Evolutionary conservation across 345 rosid genomes (phyloP), one percentile per base, ranked within the genome.

Genomic region (Geranium brycei): DNA sequence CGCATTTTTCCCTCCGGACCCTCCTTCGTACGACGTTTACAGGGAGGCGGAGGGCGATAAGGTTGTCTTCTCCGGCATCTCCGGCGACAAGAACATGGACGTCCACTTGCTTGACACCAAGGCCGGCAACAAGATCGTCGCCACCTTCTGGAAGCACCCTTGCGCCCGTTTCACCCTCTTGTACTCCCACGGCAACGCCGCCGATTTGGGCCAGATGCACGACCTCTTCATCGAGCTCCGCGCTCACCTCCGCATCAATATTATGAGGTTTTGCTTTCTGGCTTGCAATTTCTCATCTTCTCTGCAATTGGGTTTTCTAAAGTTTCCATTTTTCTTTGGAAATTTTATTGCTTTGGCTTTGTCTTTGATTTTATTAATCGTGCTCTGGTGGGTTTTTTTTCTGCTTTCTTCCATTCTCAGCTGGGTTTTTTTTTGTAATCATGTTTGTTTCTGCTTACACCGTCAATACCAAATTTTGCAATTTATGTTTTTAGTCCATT

Each of bases 61-160:
- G 79, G 72, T 82, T 60, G 67, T 79, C 59, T 73, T 90, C 40
- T 51, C 95, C 0, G 97, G 99, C 13, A 74, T 93, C 19, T 69
- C 92, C 1, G 77, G 82, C 6, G 97, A 93, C 68, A 85, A 85
- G 77, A 85, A 90, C 75, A 78, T 83, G 79, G 89, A 86, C 51
- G 97, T 87, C 30, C 96, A 90, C 68, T 71, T 81, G 78, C 72
- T 93, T 19, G 90, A 73, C 17, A 90, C 99, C 14, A 93, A 86
- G 75, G 75, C 75, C 12, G 92, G 92, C 15, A 90, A 86, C 63
- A 85, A 85, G 75, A 74, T 93, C 58, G 97, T 88, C 0, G 97
- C 97, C 66, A 87, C 85, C 69, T 90, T 86, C 64, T 93, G 97
- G 99, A 90, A 77, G 72, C 97, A 93, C 81, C 99, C 99, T 58